These are phyloP conservation scores for Russula earlei DNA, from an alignment of 768 basidiomycete species.

Conservation along the genomic window DNA sequence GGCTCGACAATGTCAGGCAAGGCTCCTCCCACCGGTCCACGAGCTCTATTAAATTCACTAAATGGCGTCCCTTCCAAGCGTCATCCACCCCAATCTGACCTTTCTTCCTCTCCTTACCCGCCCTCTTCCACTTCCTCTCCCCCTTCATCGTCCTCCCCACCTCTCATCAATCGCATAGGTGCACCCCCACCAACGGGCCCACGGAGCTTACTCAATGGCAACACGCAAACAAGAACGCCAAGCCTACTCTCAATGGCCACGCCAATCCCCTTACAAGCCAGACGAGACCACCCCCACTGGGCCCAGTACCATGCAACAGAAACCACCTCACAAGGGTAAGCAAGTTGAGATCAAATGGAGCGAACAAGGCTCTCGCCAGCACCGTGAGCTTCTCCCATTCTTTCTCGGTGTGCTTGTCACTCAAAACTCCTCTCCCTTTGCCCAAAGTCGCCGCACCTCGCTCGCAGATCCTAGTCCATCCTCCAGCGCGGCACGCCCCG, in stretches of 20 bases:
- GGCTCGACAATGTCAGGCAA: conserved; percentile 57
- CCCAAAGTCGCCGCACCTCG: conserved; percentile 14
- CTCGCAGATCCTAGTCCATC: conserved; percentile 6
- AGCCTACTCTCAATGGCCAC: conserved; percentile 38
- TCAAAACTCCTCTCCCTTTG: conserved; percentile 7
- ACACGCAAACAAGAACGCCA: conserved; percentile 27
- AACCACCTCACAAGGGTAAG: conserved; percentile 34
- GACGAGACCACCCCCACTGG: conserved; percentile 26
- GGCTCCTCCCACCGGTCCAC: conserved; percentile 64
- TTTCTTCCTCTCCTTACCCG: conserved; percentile 8
- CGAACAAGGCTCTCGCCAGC: conserved; percentile 26
- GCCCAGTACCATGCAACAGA: conserved; percentile 24
- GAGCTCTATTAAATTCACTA: conserved; percentile 51
- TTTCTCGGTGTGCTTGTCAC: conserved; percentile 9
- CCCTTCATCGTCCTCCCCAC: conserved; percentile 29
- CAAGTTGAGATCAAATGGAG: conserved; percentile 31
- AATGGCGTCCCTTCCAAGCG: conserved; percentile 22
- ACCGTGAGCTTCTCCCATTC: conserved; percentile 23
- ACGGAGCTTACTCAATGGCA: conserved; percentile 43
- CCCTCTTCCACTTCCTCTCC: conserved; percentile 26
- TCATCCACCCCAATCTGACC: conserved; percentile 16
- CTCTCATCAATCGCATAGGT: conserved; percentile 34
- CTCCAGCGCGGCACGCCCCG: conserved; percentile 6
- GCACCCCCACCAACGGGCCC: conserved; percentile 57
- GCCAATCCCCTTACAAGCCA: conserved; percentile 23